Conservation (phyloP, 169 alveolate genomes). For the Eimeria acervulina region DNA sequence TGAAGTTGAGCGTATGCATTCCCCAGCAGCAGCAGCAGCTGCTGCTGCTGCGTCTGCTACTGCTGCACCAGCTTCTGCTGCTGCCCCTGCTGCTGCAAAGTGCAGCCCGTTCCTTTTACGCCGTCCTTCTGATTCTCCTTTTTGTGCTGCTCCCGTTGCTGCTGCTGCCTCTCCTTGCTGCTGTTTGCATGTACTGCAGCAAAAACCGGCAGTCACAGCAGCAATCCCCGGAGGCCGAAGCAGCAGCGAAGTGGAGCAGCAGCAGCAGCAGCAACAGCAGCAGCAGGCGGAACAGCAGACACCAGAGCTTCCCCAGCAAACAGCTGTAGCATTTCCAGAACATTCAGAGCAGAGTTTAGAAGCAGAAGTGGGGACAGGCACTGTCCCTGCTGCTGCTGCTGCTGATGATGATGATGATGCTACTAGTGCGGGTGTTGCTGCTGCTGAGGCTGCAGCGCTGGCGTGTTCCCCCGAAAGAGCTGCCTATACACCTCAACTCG, state of each 20-base stretch:
- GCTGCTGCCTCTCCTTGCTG: conserved; percentile 1
- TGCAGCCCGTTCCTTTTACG: conserved; percentile 34
- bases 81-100: background rate
- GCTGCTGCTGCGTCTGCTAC: background rate
- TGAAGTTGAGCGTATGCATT: background rate
- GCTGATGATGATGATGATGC: background rate
- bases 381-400: background rate
- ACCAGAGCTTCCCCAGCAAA: background rate
- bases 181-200: background rate
- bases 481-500: background rate
- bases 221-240: background rate
- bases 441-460: background rate
- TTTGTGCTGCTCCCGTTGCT: background rate
- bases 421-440: background rate
- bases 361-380: background rate
- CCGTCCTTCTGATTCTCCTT: conserved; percentile 3
- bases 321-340: background rate
- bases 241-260: background rate
- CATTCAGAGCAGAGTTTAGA: background rate
- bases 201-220: background rate
- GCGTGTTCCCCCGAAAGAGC: background rate
- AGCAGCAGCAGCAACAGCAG: conserved; percentile 25
- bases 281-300: background rate
- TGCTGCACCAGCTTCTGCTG: background rate
- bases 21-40: background rate